Base-by-base conservation (phyloP, 1,284 basidiomycete genomes). In the Ganoderma resinaceum region DNA sequence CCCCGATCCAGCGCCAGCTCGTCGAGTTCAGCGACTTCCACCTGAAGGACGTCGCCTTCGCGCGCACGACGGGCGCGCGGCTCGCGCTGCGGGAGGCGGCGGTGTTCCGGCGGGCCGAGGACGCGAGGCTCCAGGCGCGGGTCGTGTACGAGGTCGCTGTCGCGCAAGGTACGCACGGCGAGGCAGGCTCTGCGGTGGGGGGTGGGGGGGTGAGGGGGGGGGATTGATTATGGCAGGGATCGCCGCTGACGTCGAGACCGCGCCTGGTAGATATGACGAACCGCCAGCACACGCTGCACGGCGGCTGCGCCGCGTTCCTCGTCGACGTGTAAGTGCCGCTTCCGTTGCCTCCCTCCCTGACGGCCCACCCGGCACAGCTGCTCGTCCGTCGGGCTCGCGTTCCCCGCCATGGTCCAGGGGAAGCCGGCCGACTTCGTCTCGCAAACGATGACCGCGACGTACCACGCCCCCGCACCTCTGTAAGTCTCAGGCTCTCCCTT, bases 381-480 rank as follows among this genome's bases (percentile, higher is more conserved):
- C 70, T 82, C 85, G 1, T 80, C 82, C 20, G 63, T 70, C 35
- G 66, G 66, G 14, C 82, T 84, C 4, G 79, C 84, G 1, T 80
- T 86, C 12, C 77, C 84, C 23, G 77, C 79, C 7, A 80, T 86
- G 11, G 83, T 83, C 0, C 74, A 77, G 20, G 78, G 77, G 20
- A 59, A 37, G 14, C 63, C 69, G n/a, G 40, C 65, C 7, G 72
- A 81, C n/a, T 85, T 85, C 0, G 78, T 87, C 12, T 86, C 86
- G 2, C 84, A 86, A 70, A 81, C 84, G 2, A 84, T 87, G 82
- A 82, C 83, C 66, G 74, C 86, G 26, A 81, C 83, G 42, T 87
- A 83, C 81, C 85, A 70, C 26, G 69, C 69, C 1, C 69, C 69
- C 26, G 69, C 69, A 29, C 69, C 69, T 31, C 37, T 49, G 66